These are phyloP conservation scores for Cicer cuneatum DNA, from an alignment of 306 rosid species.

Conservation along the genomic window DNA sequence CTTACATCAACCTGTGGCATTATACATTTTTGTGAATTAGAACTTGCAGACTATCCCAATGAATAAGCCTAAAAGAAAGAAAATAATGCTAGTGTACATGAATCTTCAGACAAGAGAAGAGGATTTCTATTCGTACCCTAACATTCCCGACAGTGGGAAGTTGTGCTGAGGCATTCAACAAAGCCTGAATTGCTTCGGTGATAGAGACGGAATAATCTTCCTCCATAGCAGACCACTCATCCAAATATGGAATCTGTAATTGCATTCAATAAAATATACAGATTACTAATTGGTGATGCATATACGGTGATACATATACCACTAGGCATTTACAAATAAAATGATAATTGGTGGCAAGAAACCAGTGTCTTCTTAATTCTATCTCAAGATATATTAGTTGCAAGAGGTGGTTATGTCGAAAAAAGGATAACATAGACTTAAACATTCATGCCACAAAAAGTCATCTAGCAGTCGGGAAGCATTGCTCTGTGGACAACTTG, in stretches of 20 bases:
- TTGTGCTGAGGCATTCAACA: slow-evolving; percentile 73
- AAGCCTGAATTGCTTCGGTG: slow-evolving; percentile 64
- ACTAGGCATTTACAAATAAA: not conserved
- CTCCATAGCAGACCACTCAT: slow-evolving; percentile 71
- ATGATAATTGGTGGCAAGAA: slow-evolving; percentile 24
- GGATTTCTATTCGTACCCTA: slow-evolving; percentile 57
- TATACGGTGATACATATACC: slow-evolving; percentile 30
- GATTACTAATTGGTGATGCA: slow-evolving; percentile 34
- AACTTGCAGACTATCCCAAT: slow-evolving; percentile 30
- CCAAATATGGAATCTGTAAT: slow-evolving; percentile 73
- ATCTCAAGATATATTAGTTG: slow-evolving; percentile 20
- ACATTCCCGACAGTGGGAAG: slow-evolving; percentile 70
- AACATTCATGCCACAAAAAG: not conserved
- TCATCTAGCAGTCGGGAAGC: slow-evolving; percentile 13
- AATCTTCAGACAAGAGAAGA: slow-evolving; percentile 32
- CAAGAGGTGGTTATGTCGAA: slow-evolving; percentile 13
- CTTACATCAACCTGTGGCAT: slow-evolving; percentile 64
- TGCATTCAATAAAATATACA: slow-evolving; percentile 25
- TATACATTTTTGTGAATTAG: slow-evolving; percentile 31
- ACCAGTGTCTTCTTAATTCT: slow-evolving; percentile 6
- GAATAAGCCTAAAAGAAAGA: slow-evolving; percentile 16
- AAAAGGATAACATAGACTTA: slow-evolving; percentile 11
- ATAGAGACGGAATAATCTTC: slow-evolving; percentile 67
- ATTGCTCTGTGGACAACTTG: slow-evolving; percentile 28
- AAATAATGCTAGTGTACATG: slow-evolving; percentile 11